A percentile compares a stretch with the other conserved stretches of the same genome.
Evolutionary conservation across 1,139 yeast genomes (phyloP).

Genomic region (Meyerozyma guilliermondii): DNA sequence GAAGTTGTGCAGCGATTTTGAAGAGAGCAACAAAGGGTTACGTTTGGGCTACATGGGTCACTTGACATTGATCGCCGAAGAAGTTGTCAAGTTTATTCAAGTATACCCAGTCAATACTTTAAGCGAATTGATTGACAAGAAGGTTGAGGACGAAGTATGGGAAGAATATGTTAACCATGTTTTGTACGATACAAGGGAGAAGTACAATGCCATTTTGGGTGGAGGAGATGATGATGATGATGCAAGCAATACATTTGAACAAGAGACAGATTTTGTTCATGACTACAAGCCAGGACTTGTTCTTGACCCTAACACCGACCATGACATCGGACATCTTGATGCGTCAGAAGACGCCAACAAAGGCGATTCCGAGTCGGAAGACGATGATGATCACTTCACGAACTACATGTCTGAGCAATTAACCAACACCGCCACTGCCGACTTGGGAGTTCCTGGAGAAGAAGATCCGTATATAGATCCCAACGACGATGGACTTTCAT

Average conservation of each 20-base stretch:
- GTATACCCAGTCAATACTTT: slow-evolving; percentile 59
- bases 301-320: slow-evolving; percentile 31
- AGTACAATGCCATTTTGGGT: slow-evolving; percentile 92
- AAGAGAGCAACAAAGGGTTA: slow-evolving; percentile 24
- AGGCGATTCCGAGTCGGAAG: slow-evolving; percentile 24
- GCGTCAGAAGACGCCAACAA: slow-evolving; percentile 7
- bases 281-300: slow-evolving; percentile 30
- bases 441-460: slow-evolving; percentile 39
- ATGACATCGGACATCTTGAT: slow-evolving; percentile 21
- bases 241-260: neutral
- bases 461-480: slow-evolving; percentile 70
- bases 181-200: slow-evolving; percentile 83
- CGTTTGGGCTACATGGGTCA: slow-evolving; percentile 97
- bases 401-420: slow-evolving; percentile 83
- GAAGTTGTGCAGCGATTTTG: slow-evolving; percentile 59
- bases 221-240: slow-evolving; percentile 35
- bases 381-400: slow-evolving; percentile 48
- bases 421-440: slow-evolving; percentile 55
- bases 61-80: slow-evolving; percentile 91
- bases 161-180: slow-evolving; percentile 78
- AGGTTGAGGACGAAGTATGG: slow-evolving; percentile 67
- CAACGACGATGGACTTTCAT: slow-evolving; percentile 75
- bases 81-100: slow-evolving; percentile 89
- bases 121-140: slow-evolving; percentile 55
- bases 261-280: slow-evolving; percentile 5